Base-by-base conservation (phyloP, 768 basidiomycete genomes). In the Nidularia pulvinata region DNA sequence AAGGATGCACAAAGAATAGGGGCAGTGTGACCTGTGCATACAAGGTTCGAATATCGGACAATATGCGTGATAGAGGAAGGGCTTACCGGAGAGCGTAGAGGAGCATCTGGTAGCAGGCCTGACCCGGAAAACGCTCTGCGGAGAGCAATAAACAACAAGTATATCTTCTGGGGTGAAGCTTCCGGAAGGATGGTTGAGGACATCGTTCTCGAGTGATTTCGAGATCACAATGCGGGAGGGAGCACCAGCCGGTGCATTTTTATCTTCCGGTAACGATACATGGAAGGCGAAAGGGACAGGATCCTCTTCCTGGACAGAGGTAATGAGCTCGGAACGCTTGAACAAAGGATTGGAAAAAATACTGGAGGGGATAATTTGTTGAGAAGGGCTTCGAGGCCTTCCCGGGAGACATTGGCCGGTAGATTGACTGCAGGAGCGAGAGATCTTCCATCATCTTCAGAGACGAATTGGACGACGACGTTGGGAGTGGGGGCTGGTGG, bases 1-100 rank as follows among this genome's bases (percentile, higher is more conserved):
- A 98, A 97, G 1, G 93, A 86, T 42, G 95, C 94, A 63, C 96
- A 98, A 7, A 98, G 78, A 51, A 98, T 98, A 1, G 96, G 92
- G 0, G 92, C 91, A 6, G 87, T 82, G 63, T 99, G 97, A 7
- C 95, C 93, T 93, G 63, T 5, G 11, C 47, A 33, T 37, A 22
- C 52, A 43, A 46, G 11, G 32, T 14, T 14, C 50, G 46, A 54
- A 51, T 45, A 50, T 48, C 33, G 49, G 46, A 46, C 49, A 51
- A 36, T 13, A 22, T 49, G 25, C 25, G 25, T 25, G 25, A 25
- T 25, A 4, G 25, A 42, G 11, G 3, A 51, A 48, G 25, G 43
- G 69, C 78, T 52, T 62, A 88, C 92, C 94, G 55, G 89, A 88
- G 33, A 98, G 76, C 7, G 94, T 96, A 3, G 93, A 91, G 14